Base-by-base conservation (phyloP, 257 asterid species). In the Fraxinus cuspidata region DNA sequence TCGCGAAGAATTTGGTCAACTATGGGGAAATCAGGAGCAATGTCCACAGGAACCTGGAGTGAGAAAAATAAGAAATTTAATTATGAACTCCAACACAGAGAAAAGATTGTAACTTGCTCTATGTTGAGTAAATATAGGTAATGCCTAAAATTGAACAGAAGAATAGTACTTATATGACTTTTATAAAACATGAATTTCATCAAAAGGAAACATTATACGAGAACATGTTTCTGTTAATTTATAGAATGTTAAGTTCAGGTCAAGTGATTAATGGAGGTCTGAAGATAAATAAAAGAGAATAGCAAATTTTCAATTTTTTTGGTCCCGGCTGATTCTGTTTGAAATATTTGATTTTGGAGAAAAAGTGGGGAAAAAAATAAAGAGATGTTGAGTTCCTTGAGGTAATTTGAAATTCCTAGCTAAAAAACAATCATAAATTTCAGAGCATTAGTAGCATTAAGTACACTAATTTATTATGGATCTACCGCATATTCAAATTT, bases 31-130 rank as follows among this genome's bases (percentile, higher is more conserved):
- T 87, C 88, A n/a, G 98, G 98, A 82, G 82, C 75, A 73, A 92
- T 92, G 77, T 94, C 98, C 83, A 94, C 98, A 0, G 97, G 97
- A 70, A 94, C 97, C 98, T 94, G 88, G 72, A 83, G 32, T 25
- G 40, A 27, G 38, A 44, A 70, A 34, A 18, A 37, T 16, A 35
- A 64, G 37, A 25, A 29, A 44, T 12, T 7, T 16, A 68, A 16
- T 12, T 11, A n/a, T 0, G 1, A 42, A 42, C 70, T 23, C 37
- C 64, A 70, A 19, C 27, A 11, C 71, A 13, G 67, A 23, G 66
- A 72, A 65, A 53, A 35, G 38, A 42, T 31, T 19, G 31, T 58
- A 6, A 2, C 28, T 21, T 3, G 29, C 66, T 21, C 29, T n/a
- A 8, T 58, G 29, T 21, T 23, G 29, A 58, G 66, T n/a, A 21